Evolutionary conservation across 2,329 filamentous ascomycete genomes (phyloP).

Genomic region (Cryphonectria parasitica): DNA sequence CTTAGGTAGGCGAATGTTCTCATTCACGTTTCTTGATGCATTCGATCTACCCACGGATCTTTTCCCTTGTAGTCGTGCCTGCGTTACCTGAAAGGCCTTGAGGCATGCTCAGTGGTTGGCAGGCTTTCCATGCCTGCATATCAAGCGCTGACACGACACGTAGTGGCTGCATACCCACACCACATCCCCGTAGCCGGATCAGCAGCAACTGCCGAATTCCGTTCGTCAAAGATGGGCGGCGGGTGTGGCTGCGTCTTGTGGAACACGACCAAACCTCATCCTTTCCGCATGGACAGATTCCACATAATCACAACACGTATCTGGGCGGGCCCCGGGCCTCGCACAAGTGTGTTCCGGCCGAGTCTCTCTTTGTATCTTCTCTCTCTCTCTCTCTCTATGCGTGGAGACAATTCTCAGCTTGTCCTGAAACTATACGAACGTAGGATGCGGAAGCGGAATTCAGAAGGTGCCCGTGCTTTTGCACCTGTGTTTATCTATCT

Average conservation of each 20-base stretch:
- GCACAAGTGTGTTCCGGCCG: not conserved
- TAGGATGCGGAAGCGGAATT: not conserved
- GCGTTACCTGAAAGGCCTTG: not conserved
- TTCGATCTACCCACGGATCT: not conserved
- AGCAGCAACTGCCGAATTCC: constrained; percentile 16
- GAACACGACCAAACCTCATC: not conserved
- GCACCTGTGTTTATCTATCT: not conserved
- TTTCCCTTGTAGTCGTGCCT: not conserved
- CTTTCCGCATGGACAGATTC: not conserved
- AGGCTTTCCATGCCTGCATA: not conserved
- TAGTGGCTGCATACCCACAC: not conserved
- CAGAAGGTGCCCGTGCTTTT: not conserved
- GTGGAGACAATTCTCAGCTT: not conserved
- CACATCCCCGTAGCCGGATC: not conserved
- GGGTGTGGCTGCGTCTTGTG: constrained; percentile 1
- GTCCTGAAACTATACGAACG: not conserved
- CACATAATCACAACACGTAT: not conserved
- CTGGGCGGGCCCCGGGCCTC: not conserved
- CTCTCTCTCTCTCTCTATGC: no score
- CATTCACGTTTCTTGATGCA: not conserved
- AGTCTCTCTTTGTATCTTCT: not conserved
- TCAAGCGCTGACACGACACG: not conserved
- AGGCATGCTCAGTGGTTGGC: not conserved
- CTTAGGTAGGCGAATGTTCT: not conserved
- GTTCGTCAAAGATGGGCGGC: not conserved